Evolutionary conservation across 2,329 filamentous ascomycete genomes (phyloP), one percentile per base, ranked within the genome.

Genomic region (Ceratocystiopsis brevicomis): DNA sequence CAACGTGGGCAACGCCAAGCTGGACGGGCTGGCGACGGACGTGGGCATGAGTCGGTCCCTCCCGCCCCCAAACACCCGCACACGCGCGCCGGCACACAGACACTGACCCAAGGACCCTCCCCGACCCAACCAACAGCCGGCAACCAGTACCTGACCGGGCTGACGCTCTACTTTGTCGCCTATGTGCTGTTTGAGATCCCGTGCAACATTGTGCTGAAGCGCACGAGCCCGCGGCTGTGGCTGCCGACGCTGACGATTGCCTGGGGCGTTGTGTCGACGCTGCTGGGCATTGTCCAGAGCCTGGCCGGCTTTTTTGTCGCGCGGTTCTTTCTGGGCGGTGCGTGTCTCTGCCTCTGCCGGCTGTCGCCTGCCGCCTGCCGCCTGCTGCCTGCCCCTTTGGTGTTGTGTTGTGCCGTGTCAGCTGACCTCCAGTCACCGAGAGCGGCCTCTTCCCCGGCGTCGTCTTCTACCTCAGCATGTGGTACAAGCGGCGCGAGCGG

Each of bases 111-210:
- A n/a, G n/a, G n/a, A n/a, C n/a, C n/a, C n/a, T n/a, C n/a, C n/a
- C n/a, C n/a, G n/a, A n/a, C n/a, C n/a, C n/a, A n/a, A n/a, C n/a
- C n/a, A n/a, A 10, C 25, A 30, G 25, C 25, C 25, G 25, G 25
- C 25, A 30, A 34, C 13, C 33, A 34, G 33, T 82, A 79, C 54
- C 70, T 74, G 39, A 35, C 74, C 73, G 1, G 60, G 80, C 36
- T 66, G 72, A 12, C 69, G 76, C 13, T 41, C 12, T 41, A 35
- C 15, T 41, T 19, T 14, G 32, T 17, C 12, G 19, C 3, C 79
- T 76, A 53, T 80, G 78, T 56, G 68, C 71, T 8, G 70, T 73
- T 2, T 78, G 74, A 79, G 52, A 57, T 79, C 9, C 76, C 76
- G 4, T 73, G 69, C 48, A 79, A 79, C 51, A 59, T 80, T 0